A percentile compares a stretch with the other conserved stretches of the same genome.
phyloP scores from a whole-genome alignment of 2,329 filamentous ascomycete genomes.

The Fusarium praegraminearum region DNA sequence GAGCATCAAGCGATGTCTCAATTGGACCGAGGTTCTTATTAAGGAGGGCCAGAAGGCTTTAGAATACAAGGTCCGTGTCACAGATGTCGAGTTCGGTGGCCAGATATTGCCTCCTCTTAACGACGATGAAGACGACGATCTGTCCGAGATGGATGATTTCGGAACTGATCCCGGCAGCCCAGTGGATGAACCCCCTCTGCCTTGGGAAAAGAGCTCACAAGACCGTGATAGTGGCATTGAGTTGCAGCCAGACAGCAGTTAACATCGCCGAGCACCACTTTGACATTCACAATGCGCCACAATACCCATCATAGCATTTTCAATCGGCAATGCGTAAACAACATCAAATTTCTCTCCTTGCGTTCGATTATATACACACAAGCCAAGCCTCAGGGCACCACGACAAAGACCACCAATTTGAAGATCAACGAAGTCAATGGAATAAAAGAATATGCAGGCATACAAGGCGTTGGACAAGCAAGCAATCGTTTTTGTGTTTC shows the following conservation, averaged over 20 bases:
- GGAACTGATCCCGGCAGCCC: constrained; percentile 37
- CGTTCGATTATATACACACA: constrained; percentile 28
- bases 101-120: constrained; percentile 73
- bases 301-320: constrained; percentile 7
- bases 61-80: constrained; percentile 81
- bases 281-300: not conserved
- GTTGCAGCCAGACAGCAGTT: constrained; percentile 57
- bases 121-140: constrained; percentile 42
- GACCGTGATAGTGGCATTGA: constrained; percentile 67
- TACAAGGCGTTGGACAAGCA: constrained; percentile 45
- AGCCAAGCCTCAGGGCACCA: constrained; percentile 38
- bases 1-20: constrained; percentile 88
- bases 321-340: constrained; percentile 30
- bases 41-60: constrained; percentile 89
- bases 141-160: constrained; percentile 33
- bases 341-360: constrained; percentile 19
- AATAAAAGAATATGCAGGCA: constrained; percentile 37
- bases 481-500: constrained; percentile 39
- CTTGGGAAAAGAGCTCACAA: constrained; percentile 57
- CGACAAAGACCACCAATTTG: constrained; percentile 24
- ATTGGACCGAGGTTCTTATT: constrained; percentile 91
- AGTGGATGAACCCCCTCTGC: constrained; percentile 44
- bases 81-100: constrained; percentile 84
- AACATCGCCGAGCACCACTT: not conserved
- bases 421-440: constrained; percentile 37